These are phyloP conservation scores for Sesbania bispinosa DNA, from an alignment of 306 rosid genomes.

Conservation along the genomic window DNA sequence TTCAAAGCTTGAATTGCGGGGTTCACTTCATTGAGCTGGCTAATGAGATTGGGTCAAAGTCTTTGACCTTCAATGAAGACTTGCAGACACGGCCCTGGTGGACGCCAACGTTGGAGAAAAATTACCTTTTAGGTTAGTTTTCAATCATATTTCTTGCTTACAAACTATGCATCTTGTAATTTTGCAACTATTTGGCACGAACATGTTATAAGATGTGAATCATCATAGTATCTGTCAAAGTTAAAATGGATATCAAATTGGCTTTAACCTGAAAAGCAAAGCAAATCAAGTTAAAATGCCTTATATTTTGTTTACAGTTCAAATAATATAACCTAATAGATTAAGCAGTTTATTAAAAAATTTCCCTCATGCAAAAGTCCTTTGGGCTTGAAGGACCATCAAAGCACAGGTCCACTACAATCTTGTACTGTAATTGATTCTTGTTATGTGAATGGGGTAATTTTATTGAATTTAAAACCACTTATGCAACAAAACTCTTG, in stretches of 20 bases:
- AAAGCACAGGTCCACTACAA: background rate
- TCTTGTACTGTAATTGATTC: background rate
- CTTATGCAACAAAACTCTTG: background rate
- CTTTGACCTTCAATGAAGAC: conserved; percentile 90
- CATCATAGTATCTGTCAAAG: background rate
- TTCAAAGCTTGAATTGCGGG: conserved; percentile 76
- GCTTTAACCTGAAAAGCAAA: background rate
- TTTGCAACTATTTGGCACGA: background rate
- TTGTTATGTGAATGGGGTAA: background rate
- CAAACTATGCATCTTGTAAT: background rate
- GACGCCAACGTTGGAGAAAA: conserved; percentile 85
- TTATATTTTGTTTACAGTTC: background rate
- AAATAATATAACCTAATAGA: background rate
- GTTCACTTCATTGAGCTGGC: conserved; percentile 76
- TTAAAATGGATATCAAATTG: background rate
- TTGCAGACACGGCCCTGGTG: conserved; percentile 92
- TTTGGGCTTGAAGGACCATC: conserved; percentile 4
- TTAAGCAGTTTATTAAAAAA: background rate
- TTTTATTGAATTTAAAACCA: background rate
- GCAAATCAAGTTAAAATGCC: background rate
- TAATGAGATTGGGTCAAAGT: conserved; percentile 75
- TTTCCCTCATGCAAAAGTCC: background rate
- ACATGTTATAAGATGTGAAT: background rate
- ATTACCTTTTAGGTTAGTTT: conserved; percentile 81
- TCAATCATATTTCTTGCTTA: conserved; percentile 9